These are phyloP conservation scores for Brassica juncea DNA, from an alignment of 345 rosid species.

Conservation along the genomic window DNA sequence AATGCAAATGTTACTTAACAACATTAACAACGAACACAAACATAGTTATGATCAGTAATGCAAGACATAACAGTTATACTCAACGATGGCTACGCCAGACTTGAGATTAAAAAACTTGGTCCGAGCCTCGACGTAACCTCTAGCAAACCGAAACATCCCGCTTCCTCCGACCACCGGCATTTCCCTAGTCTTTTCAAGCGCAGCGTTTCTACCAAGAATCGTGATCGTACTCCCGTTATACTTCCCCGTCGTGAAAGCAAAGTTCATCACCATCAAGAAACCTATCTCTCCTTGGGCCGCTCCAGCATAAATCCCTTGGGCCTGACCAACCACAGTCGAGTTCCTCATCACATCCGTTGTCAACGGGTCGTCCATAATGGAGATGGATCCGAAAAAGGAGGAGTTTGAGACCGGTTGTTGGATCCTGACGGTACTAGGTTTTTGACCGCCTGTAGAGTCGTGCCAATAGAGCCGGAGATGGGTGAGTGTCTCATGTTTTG, in stretches of 20 bases:
- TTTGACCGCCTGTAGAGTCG: slow-evolving; percentile 2
- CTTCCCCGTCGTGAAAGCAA: slow-evolving; percentile 43
- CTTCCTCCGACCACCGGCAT: slow-evolving; percentile 63
- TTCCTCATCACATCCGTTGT: background rate
- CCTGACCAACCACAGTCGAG: slow-evolving; percentile 33
- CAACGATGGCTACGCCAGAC: slow-evolving; percentile 39
- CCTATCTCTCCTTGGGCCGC: slow-evolving; percentile 41
- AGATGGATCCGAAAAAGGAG: background rate
- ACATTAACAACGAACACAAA: background rate
- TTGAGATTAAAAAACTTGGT: slow-evolving; percentile 27
- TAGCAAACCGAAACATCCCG: slow-evolving; percentile 56
- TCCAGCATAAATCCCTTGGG: slow-evolving; percentile 45
- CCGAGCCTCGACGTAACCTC: slow-evolving; percentile 52
- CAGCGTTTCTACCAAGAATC: slow-evolving; percentile 40
- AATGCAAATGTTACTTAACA: background rate
- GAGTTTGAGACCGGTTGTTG: background rate
- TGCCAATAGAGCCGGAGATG: slow-evolving; percentile 6
- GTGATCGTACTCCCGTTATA: slow-evolving; percentile 37
- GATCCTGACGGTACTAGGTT: background rate
- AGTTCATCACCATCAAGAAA: slow-evolving; percentile 46
- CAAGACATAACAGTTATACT: slow-evolving; percentile 43
- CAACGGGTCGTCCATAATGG: background rate
- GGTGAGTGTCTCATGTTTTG: background rate
- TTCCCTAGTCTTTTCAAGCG: slow-evolving; percentile 42
- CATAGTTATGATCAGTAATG: slow-evolving; percentile 25